Base-by-base conservation (phyloP, 2,329 filamentous ascomycete genomes). In the Sporothrix schenckii region DNA sequence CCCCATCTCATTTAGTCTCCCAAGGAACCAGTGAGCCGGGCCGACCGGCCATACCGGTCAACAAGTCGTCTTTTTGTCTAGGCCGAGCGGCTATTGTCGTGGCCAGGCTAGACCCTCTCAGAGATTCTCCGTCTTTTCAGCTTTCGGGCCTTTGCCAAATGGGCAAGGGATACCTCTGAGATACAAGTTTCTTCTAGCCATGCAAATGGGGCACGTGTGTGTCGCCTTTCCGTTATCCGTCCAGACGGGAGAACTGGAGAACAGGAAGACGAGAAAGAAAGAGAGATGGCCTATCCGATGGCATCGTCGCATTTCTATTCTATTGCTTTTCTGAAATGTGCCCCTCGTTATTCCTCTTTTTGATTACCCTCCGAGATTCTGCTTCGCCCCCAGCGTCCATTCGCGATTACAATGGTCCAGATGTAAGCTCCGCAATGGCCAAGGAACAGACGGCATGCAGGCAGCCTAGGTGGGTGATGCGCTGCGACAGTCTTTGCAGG, bases 31-130 rank as follows among this genome's bases (percentile, higher is more conserved):
- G 56, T 41, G 56, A 60, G 19, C 60, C 61, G 44, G 61, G 24
- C 47, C 61, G 61, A 52, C 27, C 61, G 61, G 61, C 61, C 61
- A 66, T 49, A 52, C 61, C 61, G 61, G 61, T 52, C 61, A 66
- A 39, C 44, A 52, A 66, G 47, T 39, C 61, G 7, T 16, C 16
- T 39, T 19, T 49, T 24, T 24, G 34, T 47, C 58, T 16, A 47
- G n/a, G 21, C n/a, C 39, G 58, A 44, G 58, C 13, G n/a, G 58
- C 21, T 44, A 14, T 52, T 66, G 14, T n/a, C 19, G 34, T 30
- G 41, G 5, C 41, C 54, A 13, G 21, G 21, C 21, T 14, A 7
- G 3, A 39, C 41, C 41, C 21, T 52, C 47, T 16, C 21, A 6
- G 3, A 39, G 16, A 39, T 2, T 24, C 4, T 16, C 14, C n/a